Evolutionary conservation across 176 grass and related monocot species (phyloP), one percentile per base, ranked within the genome.

Genomic region (Carex myosuroides): DNA sequence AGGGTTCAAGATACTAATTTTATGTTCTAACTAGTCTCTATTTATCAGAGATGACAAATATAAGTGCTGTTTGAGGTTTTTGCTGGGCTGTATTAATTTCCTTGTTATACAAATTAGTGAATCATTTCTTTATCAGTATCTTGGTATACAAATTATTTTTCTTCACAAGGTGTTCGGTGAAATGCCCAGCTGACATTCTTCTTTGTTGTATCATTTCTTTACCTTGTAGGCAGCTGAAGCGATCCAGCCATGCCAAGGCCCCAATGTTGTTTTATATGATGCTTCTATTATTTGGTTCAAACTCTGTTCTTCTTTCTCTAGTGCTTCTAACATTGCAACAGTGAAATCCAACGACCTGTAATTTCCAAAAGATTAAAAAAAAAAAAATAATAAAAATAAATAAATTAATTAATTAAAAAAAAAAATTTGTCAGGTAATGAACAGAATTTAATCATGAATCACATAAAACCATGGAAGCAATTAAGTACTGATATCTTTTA

Each of bases 171-270:
- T 16, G 5, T 26, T n/a, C 0, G 11, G 13, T 73, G 20, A 73
- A 69, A 48, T 52, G 3, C 13, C 70, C 3, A 16, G 13, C 2
- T 1, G 42, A 73, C 16, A n/a, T 73, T 8, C 4, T 0, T 69
- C 3, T 79, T 26, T 46, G 70, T 0, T 30, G 13, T n/a, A 13
- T 39, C 8, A 10, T 20, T 41, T 16, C 6, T 61, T 42, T 65
- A 98, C 96, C 91, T 95, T 98, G 32, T 85, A 98, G 42, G 96
- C 93, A 24, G 96, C 96, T 18, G 93, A 93, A 53, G 96, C 87
- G 46, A 98, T 95, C 96, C 96, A 95, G 20, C 96, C 96, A 83
- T 95, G 96, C 88, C 93, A 98, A 63, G 85, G 96, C 71, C 90
- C 90, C 14, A 98, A 81, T 39, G 83, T 87, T 56, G 20, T 60